phyloP scores from a whole-genome alignment of 2,329 filamentous ascomycete genomes.

The Fusarium ambrosium region DNA sequence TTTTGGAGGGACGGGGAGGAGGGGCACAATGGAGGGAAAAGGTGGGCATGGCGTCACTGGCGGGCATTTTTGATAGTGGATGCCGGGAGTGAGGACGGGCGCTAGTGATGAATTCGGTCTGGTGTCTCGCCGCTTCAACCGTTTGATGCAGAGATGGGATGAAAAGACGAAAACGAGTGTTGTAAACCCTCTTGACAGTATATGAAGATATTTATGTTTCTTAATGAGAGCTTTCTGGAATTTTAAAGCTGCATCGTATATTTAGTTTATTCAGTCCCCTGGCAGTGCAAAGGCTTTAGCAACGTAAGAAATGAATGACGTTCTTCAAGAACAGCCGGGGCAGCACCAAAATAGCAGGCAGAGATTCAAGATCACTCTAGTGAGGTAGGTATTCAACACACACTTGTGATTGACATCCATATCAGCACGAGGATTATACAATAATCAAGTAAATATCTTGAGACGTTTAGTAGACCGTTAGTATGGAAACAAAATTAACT shows the following conservation, averaged over 20 bases:
- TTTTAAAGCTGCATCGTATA: too few species aligned
- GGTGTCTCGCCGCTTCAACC: not conserved
- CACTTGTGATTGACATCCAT: not conserved
- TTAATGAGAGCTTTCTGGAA: too few species aligned
- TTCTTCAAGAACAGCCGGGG: not conserved
- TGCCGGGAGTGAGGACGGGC: not conserved
- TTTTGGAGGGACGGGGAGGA: not conserved
- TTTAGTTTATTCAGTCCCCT: too few species aligned
- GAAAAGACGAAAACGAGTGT: not conserved
- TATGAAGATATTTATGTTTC: too few species aligned
- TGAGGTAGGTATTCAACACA: not conserved
- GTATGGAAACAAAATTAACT: not conserved
- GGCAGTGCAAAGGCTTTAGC: not conserved
- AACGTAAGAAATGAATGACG: not conserved
- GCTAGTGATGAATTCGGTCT: conserved; percentile 2
- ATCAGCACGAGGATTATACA: not conserved
- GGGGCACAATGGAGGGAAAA: not conserved
- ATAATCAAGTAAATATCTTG: not conserved
- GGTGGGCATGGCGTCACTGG: not conserved
- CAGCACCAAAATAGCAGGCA: too few species aligned
- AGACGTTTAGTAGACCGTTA: not conserved
- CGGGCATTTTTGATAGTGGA: not conserved
- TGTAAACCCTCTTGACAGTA: too few species aligned
- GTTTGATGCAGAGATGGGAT: not conserved
- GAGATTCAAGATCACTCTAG: too few species aligned